phyloP scores from a whole-genome alignment of 106 monocot species.

The Iris macrosiphon region DNA sequence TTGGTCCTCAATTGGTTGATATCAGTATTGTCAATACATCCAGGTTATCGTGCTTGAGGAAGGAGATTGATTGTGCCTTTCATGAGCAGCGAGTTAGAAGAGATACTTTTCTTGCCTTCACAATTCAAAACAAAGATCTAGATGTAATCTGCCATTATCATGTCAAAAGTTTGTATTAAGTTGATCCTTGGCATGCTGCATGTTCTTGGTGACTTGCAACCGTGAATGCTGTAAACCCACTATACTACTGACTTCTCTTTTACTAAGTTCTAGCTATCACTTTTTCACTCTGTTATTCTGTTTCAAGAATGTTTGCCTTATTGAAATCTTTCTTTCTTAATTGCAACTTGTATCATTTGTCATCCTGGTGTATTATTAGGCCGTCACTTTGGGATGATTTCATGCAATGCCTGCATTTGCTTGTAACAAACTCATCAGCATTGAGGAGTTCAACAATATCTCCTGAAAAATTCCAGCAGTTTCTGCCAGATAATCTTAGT shows the following conservation, averaged over 20 bases:
- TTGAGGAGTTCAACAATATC: conserved; percentile 44
- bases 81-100: no score
- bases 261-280: not conserved
- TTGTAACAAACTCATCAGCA: conserved; percentile 62
- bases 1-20: no score
- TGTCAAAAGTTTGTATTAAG: no score
- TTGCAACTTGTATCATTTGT: conserved; percentile 3
- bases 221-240: no score
- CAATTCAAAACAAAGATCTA: no score
- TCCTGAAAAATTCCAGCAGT: conserved; percentile 33
- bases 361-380: conserved; percentile 29
- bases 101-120: no score
- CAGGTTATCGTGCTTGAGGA: no score
- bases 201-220: no score
- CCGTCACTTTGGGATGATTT: conserved; percentile 63
- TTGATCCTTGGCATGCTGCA: no score
- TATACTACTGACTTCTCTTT: not conserved
- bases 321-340: not conserved
- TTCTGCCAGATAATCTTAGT: conserved; percentile 15
- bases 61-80: no score
- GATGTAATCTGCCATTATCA: no score
- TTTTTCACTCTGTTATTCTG: not conserved
- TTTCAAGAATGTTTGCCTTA: not conserved
- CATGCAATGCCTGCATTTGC: conserved; percentile 38
- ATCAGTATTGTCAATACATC: no score